phyloP scores from a whole-genome alignment of 805 yeast species.

The Candida awuae region DNA sequence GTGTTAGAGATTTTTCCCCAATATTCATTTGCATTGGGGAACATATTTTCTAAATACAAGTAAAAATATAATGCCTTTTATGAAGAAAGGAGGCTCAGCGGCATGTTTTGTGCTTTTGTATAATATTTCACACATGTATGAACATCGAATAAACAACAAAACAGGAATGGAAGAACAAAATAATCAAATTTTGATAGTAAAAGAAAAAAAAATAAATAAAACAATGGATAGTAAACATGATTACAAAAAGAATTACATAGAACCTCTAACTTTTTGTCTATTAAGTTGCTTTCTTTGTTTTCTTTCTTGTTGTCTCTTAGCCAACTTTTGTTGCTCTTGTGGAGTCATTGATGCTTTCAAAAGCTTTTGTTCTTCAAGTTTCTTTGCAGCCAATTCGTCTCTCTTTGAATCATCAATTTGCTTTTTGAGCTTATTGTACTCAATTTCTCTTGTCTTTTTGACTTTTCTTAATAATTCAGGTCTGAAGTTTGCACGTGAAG shows the following conservation, averaged over 20 bases:
- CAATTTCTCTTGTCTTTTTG: constrained; percentile 67
- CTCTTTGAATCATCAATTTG: constrained; percentile 54
- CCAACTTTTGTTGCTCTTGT: constrained; percentile 72
- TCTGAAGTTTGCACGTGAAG: constrained; percentile 45
- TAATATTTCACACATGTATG: too few species aligned
- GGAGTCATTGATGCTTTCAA: constrained; percentile 61
- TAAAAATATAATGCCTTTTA: too few species aligned
- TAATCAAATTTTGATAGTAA: too few species aligned
- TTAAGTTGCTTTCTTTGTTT: constrained; percentile 67
- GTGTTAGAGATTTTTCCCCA: too few species aligned
- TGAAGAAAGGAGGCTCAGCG: too few species aligned
- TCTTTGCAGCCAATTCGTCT: constrained; percentile 63
- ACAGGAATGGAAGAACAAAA: too few species aligned
- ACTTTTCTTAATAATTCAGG: constrained; percentile 73
- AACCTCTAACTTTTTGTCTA: constrained; percentile 44
- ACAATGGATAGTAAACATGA: background rate
- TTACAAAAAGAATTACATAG: constrained; percentile 2
- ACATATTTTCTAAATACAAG: too few species aligned
- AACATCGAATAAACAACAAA: too few species aligned
- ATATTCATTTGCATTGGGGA: too few species aligned
- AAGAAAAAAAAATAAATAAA: too few species aligned
- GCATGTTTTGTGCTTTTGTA: too few species aligned
- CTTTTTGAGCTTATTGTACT: constrained; percentile 61
- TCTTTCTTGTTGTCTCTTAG: constrained; percentile 72
- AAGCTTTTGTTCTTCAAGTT: constrained; percentile 59